These are phyloP conservation scores for Talinum fruticosum DNA, from an alignment of 148 eudicot genomes.

Conservation along the genomic window DNA sequence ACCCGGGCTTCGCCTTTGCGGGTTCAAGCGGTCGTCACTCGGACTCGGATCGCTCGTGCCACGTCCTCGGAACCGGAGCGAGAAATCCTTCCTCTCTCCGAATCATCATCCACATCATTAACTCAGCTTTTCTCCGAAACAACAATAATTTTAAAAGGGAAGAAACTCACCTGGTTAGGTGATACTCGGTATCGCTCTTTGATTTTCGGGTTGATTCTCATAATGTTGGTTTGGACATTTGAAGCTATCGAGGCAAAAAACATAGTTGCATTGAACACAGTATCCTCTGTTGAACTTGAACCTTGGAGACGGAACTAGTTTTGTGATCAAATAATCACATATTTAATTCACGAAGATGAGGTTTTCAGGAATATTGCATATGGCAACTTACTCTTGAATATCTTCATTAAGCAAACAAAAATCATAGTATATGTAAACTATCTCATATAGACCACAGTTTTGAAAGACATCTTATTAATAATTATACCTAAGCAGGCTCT, in stretches of 20 bases:
- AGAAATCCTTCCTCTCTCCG: too few species aligned
- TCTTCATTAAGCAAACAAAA: neutral
- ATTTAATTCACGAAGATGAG: neutral
- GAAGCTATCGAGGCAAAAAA: conserved; percentile 56
- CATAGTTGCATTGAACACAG: conserved; percentile 50
- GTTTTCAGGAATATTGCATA: neutral
- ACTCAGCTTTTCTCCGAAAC: too few species aligned
- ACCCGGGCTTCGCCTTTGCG: too few species aligned
- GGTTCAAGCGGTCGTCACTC: too few species aligned
- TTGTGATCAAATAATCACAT: conserved; percentile 29
- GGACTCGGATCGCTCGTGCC: too few species aligned
- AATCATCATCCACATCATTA: too few species aligned
- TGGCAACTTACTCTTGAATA: neutral
- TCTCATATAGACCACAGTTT: neutral
- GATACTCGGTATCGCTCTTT: conserved; percentile 44
- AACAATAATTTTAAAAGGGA: neutral
- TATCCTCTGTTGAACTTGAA: conserved; percentile 55
- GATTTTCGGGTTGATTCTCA: conserved; percentile 22
- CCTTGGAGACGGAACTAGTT: conserved; percentile 33
- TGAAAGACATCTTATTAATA: too few species aligned
- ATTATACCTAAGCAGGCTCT: conserved; percentile 48
- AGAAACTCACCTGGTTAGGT: conserved; percentile 42
- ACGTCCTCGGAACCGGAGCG: too few species aligned
- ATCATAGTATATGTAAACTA: neutral
- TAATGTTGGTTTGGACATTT: conserved; percentile 34